These are phyloP conservation scores for Pelomyxa schiedti DNA, from an alignment of 78 protist genomes.

Conservation along the genomic window DNA sequence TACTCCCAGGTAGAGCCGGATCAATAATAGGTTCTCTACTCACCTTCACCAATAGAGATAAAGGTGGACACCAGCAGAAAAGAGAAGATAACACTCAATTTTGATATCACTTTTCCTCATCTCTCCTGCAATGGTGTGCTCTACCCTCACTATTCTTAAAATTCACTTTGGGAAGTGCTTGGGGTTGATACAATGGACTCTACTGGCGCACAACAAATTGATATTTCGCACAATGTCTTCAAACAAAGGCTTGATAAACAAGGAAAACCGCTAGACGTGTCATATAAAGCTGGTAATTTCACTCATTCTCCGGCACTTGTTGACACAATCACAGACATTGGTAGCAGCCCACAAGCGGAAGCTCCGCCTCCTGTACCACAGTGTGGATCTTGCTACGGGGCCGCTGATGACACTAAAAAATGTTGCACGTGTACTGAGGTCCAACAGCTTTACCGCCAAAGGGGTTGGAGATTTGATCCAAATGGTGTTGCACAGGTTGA, in stretches of 20 bases:
- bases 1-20: too few species aligned
- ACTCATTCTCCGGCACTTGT: too few species aligned
- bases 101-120: constrained; percentile 55
- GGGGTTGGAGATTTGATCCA: constrained; percentile 69
- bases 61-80: constrained; percentile 51
- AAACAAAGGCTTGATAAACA: constrained; percentile 25
- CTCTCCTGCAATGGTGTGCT: constrained; percentile 56
- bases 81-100: constrained; percentile 53
- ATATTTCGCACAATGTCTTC: constrained; percentile 47
- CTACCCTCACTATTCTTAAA: too few species aligned
- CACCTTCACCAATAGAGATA: too few species aligned
- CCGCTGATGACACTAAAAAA: constrained; percentile 7
- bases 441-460: constrained; percentile 45
- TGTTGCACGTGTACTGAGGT: constrained; percentile 86
- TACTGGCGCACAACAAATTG: constrained; percentile 74
- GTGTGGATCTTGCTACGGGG: constrained; percentile 87
- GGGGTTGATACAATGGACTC: constrained; percentile 74
- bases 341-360: too few species aligned
- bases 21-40: too few species aligned
- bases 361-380: background rate
- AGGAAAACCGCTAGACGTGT: constrained; percentile 8
- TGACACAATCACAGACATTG: too few species aligned
- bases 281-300: background rate
- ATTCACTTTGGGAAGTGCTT: too few species aligned
- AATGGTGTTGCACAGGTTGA: constrained; percentile 45